Base-by-base conservation (phyloP, 495 filamentous ascomycete species). In the Lasiosphaeria ovina region DNA sequence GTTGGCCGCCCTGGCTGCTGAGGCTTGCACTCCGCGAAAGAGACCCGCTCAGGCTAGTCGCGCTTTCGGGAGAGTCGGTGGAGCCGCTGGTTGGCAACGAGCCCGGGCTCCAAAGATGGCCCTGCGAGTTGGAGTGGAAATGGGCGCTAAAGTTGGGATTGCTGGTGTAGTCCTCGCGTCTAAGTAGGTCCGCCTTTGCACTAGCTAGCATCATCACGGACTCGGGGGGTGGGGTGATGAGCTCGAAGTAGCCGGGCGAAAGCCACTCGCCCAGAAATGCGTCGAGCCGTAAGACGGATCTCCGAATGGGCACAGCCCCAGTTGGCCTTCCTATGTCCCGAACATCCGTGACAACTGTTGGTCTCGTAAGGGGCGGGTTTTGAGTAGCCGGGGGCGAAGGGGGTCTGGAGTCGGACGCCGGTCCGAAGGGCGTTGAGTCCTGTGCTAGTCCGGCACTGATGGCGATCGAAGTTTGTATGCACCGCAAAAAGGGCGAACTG, bases 231-330 rank as follows among this genome's bases (percentile, higher is more conserved):
- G 92, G 91, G 9, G 89, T 93, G 66, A 98, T 97, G 36, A 87
- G 79, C 47, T 93, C 92, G 67, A 90, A 99, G 68, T 99, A 99
- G 67, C 91, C 87, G 4, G 91, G 90, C 4, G 88, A 88, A 47
- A 98, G 79, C 94, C 94, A 99, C 77, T 99, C 94, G 14, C 95
- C 95, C 3, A 98, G 81, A 69, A 93, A 95, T 0, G 95, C 87
- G 74, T 98, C 95, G 6, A 98, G 81, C 2, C 94, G 88, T 53
- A 98, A 69, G 7, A 85, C 74, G 3, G 83, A 77, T 68, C 81
- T 89, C 40, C 79, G 76, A 40, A 75, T 61, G 4, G 51, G 55
- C 9, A 42, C 31, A 16, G 59, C n/a, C 16, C 35, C 54, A 11
- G 33, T 44, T 36, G 63, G 17, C 1, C 3, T 57, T 12, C 57